Conservation (phyloP, 2,329 filamentous ascomycete genomes). For the Niveomyces coronatus region DNA sequence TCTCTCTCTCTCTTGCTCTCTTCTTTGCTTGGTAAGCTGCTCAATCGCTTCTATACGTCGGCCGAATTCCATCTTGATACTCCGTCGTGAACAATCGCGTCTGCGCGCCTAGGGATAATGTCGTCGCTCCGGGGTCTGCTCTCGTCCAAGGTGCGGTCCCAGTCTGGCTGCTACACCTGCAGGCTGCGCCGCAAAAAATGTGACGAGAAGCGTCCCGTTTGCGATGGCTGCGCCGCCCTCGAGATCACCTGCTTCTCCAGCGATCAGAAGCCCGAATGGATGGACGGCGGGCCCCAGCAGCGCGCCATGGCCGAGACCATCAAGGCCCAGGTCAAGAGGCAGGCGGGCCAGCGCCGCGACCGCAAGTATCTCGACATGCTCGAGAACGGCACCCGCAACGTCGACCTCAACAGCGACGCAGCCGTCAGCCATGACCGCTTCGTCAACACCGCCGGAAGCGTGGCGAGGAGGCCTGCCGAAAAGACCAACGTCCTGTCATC, state of each 20-base stretch:
- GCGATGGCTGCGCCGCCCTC: conserved; percentile 39
- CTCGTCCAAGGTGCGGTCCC: conserved; percentile 26
- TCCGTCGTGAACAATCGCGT: too few species aligned
- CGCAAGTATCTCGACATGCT: conserved; percentile 36
- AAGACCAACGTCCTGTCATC: conserved; percentile 1
- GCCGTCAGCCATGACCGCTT: conserved; percentile 10
- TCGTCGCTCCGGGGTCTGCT: conserved; percentile 15
- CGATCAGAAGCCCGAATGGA: conserved; percentile 45
- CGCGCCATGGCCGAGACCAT: conserved; percentile 40
- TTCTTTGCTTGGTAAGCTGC: too few species aligned
- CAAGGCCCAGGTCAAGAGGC: conserved; percentile 47
- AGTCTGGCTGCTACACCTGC: conserved; percentile 50
- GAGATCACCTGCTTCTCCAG: conserved; percentile 46
- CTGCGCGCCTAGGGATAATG: conserved; percentile 11
- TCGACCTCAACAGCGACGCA: conserved; percentile 10
- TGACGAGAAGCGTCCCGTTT: conserved; percentile 42
- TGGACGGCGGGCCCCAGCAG: conserved; percentile 41
- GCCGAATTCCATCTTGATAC: too few species aligned
- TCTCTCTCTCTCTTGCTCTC: too few species aligned
- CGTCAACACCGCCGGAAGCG: conserved; percentile 4
- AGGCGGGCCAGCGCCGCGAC: conserved; percentile 39
- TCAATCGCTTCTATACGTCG: too few species aligned
- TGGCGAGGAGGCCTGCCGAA: too few species aligned
- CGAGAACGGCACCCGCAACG: conserved; percentile 19
- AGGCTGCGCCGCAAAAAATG: conserved; percentile 52